phyloP scores from a whole-genome alignment of 805 yeast genomes.

The Wickerhamomyces rabaulensis region DNA sequence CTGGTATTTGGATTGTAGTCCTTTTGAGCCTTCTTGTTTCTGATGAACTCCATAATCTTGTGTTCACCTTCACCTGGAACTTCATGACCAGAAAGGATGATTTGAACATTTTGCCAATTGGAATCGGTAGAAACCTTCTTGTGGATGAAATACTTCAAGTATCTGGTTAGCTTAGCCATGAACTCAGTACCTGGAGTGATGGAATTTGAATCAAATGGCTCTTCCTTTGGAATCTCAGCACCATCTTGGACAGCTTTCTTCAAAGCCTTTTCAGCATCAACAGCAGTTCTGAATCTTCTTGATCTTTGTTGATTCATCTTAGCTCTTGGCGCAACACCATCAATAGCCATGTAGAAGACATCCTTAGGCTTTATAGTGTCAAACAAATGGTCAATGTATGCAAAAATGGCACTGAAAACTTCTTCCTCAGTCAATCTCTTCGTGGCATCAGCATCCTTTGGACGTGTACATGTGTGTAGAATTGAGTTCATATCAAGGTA shows the following conservation, averaged over 20 bases:
- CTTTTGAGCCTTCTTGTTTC: slow-evolving; percentile 84
- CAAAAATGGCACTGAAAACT: slow-evolving; percentile 87
- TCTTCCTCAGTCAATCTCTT: slow-evolving; percentile 80
- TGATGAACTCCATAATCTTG: slow-evolving; percentile 91
- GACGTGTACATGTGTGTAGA: slow-evolving; percentile 88
- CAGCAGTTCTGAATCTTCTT: slow-evolving; percentile 89
- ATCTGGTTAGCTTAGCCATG: slow-evolving; percentile 83
- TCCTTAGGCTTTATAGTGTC: slow-evolving; percentile 81
- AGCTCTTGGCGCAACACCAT: slow-evolving; percentile 98
- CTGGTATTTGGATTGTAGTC: slow-evolving; percentile 86
- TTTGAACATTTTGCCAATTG: slow-evolving; percentile 87
- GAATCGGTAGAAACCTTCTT: slow-evolving; percentile 85
- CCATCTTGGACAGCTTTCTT: slow-evolving; percentile 72
- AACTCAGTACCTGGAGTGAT: slow-evolving; percentile 99
- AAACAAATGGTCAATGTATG: slow-evolving; percentile 90
- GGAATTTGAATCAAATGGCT: slow-evolving; percentile 85
- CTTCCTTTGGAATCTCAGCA: slow-evolving; percentile 70
- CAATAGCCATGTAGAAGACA: slow-evolving; percentile 92
- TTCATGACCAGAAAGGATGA: slow-evolving; percentile 89
- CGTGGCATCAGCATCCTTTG: slow-evolving; percentile 62
- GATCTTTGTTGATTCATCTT: slow-evolving; percentile 98
- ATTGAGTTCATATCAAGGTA: slow-evolving; percentile 98
- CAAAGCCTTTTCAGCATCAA: slow-evolving; percentile 80
- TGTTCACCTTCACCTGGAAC: slow-evolving; percentile 99
- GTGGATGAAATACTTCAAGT: slow-evolving; percentile 87